Base-by-base conservation (phyloP, 2,329 filamentous ascomycete species). In the Colletotrichum destructivum region DNA sequence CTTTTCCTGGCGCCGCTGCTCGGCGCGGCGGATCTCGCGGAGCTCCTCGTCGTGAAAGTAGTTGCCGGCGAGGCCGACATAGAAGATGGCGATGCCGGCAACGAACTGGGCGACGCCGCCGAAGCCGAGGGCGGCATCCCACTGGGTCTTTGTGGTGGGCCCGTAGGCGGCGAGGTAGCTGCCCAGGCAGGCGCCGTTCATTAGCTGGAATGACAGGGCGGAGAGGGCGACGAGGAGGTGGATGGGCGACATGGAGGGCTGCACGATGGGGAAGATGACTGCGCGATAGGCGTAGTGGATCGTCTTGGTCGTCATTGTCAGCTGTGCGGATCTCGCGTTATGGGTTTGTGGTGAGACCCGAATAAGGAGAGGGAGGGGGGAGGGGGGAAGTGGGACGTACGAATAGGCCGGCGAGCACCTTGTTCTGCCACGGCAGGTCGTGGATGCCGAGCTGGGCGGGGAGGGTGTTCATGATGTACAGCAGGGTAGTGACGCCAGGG, bases 251-350 rank as follows among this genome's bases (percentile, higher is more conserved):
- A 99, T 98, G 85, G 92, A 95, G 0, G 96, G 96, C 74, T 96
- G 94, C 74, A 96, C 86, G 69, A 97, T 84, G 2, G 96, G 96
- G 67, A 91, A 93, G 73, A 97, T 83, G 68, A 98, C 82, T 12
- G 96, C 95, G 74, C 96, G 94, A 87, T 99, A 97, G 79, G 90
- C 75, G 86, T 99, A 99, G 84, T 99, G 96, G 67, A 96, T 89
- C 44, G 93, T 86, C 86, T 93, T 5, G 21, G 9, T n/a, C 6
- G 5, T 51, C 23, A 3, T 23, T 42, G 63, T 59, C 55, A 59
- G 63, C 7, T 21, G n/a, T 46, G n/a, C 5, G 52, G 46, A 11
- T 11, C 35, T 38, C 8, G 31, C 31, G 8, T 35, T 8, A 9
- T 35, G 31, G 35, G 35, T 38, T 38, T 38, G 35, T 9, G 8